These are phyloP conservation scores for Noccaea bulbosa DNA, from an alignment of 345 rosid species.

Conservation along the genomic window DNA sequence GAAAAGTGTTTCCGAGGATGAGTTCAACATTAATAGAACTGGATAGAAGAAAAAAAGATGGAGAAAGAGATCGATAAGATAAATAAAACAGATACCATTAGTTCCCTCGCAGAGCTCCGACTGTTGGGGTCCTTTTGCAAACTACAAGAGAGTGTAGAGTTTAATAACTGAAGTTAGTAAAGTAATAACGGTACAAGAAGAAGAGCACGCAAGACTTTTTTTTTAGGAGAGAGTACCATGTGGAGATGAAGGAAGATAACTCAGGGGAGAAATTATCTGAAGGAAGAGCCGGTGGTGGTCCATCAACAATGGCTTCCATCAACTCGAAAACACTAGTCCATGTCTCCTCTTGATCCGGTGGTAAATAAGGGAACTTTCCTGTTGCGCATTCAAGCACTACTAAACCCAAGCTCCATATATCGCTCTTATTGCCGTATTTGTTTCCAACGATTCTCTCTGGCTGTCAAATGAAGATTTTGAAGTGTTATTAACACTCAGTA, in stretches of 20 bases:
- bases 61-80: neutral
- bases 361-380: constrained; percentile 79
- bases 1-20: constrained; percentile 24
- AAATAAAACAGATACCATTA: constrained; percentile 42
- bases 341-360: constrained; percentile 64
- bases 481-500: too few species aligned
- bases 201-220: neutral
- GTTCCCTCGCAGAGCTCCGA: constrained; percentile 67
- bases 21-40: constrained; percentile 3
- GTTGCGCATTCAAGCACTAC: constrained; percentile 89
- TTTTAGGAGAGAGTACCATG: constrained; percentile 55
- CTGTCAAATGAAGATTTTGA: constrained; percentile 40
- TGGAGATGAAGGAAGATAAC: constrained; percentile 76
- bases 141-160: constrained; percentile 51
- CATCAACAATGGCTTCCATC: constrained; percentile 84
- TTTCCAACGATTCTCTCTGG: constrained; percentile 88
- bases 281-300: constrained; percentile 76
- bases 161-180: constrained; percentile 5
- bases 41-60: neutral
- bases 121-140: constrained; percentile 70
- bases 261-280: constrained; percentile 68
- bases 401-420: constrained; percentile 97
- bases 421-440: constrained; percentile 70
- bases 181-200: neutral
- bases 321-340: constrained; percentile 84